Base-by-base conservation (phyloP, 1,139 yeast genomes). In the Yamadazyma siamensis region DNA sequence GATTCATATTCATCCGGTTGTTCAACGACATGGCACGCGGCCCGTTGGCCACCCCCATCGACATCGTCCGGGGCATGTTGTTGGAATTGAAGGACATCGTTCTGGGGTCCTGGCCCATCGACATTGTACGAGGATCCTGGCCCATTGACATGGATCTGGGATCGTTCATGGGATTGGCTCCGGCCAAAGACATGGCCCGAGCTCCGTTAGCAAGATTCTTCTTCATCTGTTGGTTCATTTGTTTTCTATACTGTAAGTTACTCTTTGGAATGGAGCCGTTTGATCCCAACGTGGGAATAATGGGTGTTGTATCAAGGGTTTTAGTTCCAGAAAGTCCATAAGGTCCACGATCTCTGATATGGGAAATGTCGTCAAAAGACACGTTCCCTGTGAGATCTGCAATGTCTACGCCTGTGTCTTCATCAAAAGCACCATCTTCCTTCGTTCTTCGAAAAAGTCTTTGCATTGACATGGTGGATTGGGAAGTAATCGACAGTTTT, bases 211-310 rank as follows among this genome's bases (percentile, higher is more conserved):
- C 68, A 45, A 69, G 50, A 13, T 74, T 75, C 53, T 68, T 51
- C 49, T 83, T 82, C 61, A 78, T 80, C 52, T 77, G 81, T 9
- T 75, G 77, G 33, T 80, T 78, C 71, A 78, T 69, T 43, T 73
- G 80, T 44, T 80, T 82, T 41, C 94, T 62, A 49, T 83, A 82
- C 39, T 78, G 80, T 7, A 75, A 61, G 43, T 75, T 79, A 40
- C 59, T 67, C 23, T 52, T 50, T 23, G 55, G 49, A 9, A 46
- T 43, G 19, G 48, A 47, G 11, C 42, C 46, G 15, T 31, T 22
- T 8, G 46, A 35, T 0, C 69, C 65, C 9, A 82, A 34, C 0
- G 86, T 80, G 7, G 94, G 94, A 25, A 83, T 82, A 40, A 80
- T 76, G 4, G 91, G 89, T 0, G 86, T 71, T 0, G 88, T 71